Evolutionary conservation across 1,139 yeast genomes (phyloP).

Genomic region (Yamadazyma triangularis): DNA sequence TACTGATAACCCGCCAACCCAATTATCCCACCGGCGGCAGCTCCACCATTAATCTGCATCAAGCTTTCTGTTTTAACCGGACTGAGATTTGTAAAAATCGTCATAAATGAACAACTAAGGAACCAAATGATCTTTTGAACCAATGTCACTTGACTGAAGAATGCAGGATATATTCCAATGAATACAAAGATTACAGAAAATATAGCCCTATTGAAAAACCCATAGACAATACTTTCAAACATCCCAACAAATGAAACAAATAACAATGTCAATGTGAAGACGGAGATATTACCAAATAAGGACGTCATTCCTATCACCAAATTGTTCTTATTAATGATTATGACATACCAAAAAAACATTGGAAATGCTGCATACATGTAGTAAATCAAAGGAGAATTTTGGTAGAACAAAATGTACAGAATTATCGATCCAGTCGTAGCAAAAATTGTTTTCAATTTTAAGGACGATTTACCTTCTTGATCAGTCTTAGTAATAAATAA

Average conservation of each 20-base stretch:
- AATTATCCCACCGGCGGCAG: conserved; percentile 49
- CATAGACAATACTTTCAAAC: conserved; percentile 85
- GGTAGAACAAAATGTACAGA: conserved; percentile 61
- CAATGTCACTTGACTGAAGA: conserved; percentile 25
- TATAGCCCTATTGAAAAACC: conserved; percentile 80
- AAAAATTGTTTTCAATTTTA: conserved; percentile 3
- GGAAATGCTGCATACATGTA: conserved; percentile 87
- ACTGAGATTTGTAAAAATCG: conserved; percentile 77
- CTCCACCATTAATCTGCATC: conserved; percentile 65
- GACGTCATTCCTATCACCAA: conserved; percentile 45
- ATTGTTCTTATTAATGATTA: conserved; percentile 36
- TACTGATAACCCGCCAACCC: conserved; percentile 38
- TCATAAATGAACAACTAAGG: conserved; percentile 59
- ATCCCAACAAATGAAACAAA: conserved; percentile 52
- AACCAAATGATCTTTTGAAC: conserved; percentile 50
- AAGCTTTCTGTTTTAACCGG: conserved; percentile 82
- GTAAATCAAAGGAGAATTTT: conserved; percentile 79
- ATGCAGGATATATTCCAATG: conserved; percentile 71
- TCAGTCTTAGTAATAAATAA: conserved; percentile 53
- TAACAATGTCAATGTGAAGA: conserved; percentile 34
- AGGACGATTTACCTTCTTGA: conserved; percentile 11
- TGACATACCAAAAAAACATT: conserved; percentile 78
- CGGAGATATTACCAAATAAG: conserved; percentile 52
- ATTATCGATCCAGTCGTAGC: conserved; percentile 39
- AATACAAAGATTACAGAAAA: conserved; percentile 66